A percentile compares a stretch with the other conserved stretches of the same genome.
phyloP scores from a whole-genome alignment of 495 filamentous ascomycete genomes.

The Annulohypoxylon nitens region DNA sequence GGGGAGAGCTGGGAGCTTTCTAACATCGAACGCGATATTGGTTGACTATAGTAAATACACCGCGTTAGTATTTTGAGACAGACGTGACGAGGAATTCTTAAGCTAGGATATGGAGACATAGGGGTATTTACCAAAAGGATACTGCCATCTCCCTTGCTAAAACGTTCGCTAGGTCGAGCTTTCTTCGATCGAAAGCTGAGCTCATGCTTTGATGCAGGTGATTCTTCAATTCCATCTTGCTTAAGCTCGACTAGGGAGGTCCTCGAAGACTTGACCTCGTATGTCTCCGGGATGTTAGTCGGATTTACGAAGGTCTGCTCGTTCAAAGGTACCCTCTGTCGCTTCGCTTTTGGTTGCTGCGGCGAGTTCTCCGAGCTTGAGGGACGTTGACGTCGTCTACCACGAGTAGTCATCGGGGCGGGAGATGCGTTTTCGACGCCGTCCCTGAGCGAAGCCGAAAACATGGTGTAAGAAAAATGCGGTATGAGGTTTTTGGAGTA shows the following conservation, averaged over 20 bases:
- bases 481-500: conserved; percentile 30
- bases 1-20: conserved; percentile 84
- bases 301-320: conserved; percentile 65
- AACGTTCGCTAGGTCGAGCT: conserved; percentile 67
- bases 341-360: conserved; percentile 76
- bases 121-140: conserved; percentile 69
- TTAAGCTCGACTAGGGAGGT: conserved; percentile 56
- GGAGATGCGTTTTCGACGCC: conserved; percentile 54
- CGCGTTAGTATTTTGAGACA: conserved; percentile 37
- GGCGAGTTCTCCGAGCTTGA: conserved; percentile 73
- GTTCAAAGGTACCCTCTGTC: conserved; percentile 65
- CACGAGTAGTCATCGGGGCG: conserved; percentile 67
- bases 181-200: conserved; percentile 74
- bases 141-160: conserved; percentile 70
- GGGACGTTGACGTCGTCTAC: conserved; percentile 75
- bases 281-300: conserved; percentile 61
- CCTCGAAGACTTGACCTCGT: conserved; percentile 62
- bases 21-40: conserved; percentile 88
- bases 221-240: conserved; percentile 61
- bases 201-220: conserved; percentile 57
- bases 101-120: background rate
- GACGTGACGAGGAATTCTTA: conserved; percentile 15
- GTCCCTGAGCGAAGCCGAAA: conserved; percentile 66
- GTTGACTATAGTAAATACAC: conserved; percentile 71
- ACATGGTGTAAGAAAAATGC: conserved; percentile 64